These are phyloP conservation scores for Musa beccarii DNA, from an alignment of 176 grass and related monocot genomes.

Conservation along the genomic window DNA sequence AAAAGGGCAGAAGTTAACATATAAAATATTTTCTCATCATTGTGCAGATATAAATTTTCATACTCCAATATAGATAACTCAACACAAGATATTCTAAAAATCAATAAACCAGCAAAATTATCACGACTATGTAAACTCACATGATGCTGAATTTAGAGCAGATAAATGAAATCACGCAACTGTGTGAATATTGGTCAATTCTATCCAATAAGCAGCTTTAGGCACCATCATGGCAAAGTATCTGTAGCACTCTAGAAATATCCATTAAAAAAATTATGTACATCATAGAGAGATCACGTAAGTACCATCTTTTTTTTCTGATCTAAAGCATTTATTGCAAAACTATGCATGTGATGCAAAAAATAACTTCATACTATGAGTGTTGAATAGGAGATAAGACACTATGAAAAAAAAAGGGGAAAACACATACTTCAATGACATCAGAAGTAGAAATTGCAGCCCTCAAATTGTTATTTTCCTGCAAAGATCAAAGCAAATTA, in stretches of 20 bases:
- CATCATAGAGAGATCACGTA: background rate
- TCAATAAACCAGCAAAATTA: no score
- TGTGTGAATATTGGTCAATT: no score
- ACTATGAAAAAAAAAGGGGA: background rate
- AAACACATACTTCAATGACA: constrained; percentile 64
- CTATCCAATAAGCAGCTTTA: no score
- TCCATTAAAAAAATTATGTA: background rate
- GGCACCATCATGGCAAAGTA: background rate
- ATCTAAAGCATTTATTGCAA: background rate
- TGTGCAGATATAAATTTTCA: no score
- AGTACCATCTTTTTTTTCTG: background rate
- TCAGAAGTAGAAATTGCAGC: constrained; percentile 55
- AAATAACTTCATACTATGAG: background rate
- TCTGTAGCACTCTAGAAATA: background rate
- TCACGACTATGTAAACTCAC: no score
- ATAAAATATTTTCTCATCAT: no score
- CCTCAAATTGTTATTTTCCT: constrained; percentile 81
- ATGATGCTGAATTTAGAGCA: no score
- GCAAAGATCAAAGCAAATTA: constrained; percentile 21
- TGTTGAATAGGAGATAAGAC: background rate
- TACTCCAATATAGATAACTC: no score
- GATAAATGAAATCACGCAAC: no score
- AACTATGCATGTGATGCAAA: background rate
- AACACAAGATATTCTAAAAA: no score
- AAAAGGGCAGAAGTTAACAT: no score